Conservation (phyloP, 1,284 basidiomycete genomes). For the Sanghuangporus weigelae region DNA sequence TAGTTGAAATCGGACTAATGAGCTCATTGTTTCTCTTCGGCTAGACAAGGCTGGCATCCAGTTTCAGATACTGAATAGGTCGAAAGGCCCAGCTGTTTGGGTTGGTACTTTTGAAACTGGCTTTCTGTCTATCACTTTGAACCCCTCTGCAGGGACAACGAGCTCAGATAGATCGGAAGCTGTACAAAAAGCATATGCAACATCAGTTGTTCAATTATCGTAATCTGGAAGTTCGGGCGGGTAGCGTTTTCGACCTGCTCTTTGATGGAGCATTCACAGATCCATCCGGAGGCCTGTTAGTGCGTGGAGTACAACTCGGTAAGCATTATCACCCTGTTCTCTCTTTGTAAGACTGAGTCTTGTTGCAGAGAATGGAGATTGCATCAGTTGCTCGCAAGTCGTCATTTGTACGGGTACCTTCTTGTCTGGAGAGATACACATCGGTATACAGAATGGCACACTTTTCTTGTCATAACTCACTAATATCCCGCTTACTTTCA, state of each 20-base stretch:
- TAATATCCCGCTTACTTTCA: not conserved
- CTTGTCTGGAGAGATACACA: conserved; percentile 83
- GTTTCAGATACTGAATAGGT: conserved; percentile 80
- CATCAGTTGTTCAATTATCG: conserved; percentile 51
- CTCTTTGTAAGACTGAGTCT: not conserved
- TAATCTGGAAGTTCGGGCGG: conserved; percentile 65
- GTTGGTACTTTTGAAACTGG: conserved; percentile 35
- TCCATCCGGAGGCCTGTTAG: conserved; percentile 21
- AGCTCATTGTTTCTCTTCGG: not conserved
- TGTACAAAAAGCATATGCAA: conserved; percentile 84
- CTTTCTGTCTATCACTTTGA: not conserved
- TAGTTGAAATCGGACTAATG: not conserved
- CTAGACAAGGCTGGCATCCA: conserved; percentile 83
- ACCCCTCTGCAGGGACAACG: conserved; percentile 61
- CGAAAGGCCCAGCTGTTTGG: conserved; percentile 87
- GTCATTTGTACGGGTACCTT: conserved; percentile 91
- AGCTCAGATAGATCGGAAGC: conserved; percentile 80
- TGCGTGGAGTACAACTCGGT: conserved; percentile 71
- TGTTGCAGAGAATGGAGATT: conserved; percentile 62
- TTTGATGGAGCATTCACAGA: conserved; percentile 44
- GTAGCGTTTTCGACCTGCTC: conserved; percentile 76
- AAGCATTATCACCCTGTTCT: conserved; percentile 18
- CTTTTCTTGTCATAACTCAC: not conserved
- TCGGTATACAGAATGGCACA: conserved; percentile 43
- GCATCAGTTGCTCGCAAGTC: conserved; percentile 72